Evolutionary conservation across 192 early-diverging fungal species (phyloP), one percentile per base, ranked within the genome.

Genomic region (Gryganskiella cystojenkinii): DNA sequence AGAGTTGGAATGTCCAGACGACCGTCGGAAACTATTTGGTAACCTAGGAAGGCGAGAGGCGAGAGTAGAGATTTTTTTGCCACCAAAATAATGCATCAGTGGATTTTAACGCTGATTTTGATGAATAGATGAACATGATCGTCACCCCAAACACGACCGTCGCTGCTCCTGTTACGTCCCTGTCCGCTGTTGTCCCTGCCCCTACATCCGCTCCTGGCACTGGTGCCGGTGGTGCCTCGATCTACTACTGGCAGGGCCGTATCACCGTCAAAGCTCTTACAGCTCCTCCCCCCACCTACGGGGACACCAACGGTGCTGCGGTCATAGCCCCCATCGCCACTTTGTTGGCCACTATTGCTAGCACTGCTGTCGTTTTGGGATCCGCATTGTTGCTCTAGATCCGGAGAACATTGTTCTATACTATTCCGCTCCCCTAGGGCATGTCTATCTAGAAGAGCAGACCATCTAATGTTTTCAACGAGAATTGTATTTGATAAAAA

Each of bases 61-160:
- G 46, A 67, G 6, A 57, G 30, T 50, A 37, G 15, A 35, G 17
- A 52, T 15, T 28, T 35, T 13, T 27, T 47, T 20, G 27, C 11
- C 11, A 0, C 6, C 44, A 25, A n/a, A 6, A 17, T 44, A 17
- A 55, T n/a, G n/a, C n/a, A n/a, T n/a, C 28, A 4, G 20, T 52
- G 20, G 0, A 45, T 27, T 1, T 2, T 6, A 17, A 6, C 9
- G 35, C 5, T 34, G 19, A n/a, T 37, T 13, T 56, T 31, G 24
- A 3, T 44, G 8, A n/a, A 55, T 62, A 72, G 71, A 9, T 74
- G 30, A 60, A 61, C 42, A 50, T 74, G 33, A 45, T 74, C 40
- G 28, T 74, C 42, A 74, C 71, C 0, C 51, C 57, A 20, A 74
- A 74, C 50, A 66, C 24, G 8, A 74, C 71, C 13, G 53, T 14